Conservation (phyloP, 2,329 filamentous ascomycete species). For the Knoxdaviesia proteae region DNA sequence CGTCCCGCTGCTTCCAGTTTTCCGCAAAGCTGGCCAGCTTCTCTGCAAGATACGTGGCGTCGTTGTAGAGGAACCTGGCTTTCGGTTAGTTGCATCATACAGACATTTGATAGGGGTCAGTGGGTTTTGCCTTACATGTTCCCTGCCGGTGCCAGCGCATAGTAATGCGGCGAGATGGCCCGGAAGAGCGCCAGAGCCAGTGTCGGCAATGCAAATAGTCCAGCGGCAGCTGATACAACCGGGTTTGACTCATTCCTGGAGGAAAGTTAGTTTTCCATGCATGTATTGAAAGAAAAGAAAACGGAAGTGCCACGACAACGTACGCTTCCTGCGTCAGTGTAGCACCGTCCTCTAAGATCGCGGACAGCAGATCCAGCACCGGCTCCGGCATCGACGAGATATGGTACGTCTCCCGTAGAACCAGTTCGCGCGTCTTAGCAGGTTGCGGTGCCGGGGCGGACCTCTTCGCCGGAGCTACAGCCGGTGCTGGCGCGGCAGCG, state of each 20-base stretch:
- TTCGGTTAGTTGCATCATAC: slow-evolving; percentile 1
- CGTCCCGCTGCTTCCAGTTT: slow-evolving; percentile 30
- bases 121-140: slow-evolving; percentile 32
- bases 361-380: slow-evolving; percentile 44
- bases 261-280: slow-evolving; percentile 1
- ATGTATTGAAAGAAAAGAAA: neutral
- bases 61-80: slow-evolving; percentile 43
- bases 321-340: slow-evolving; percentile 32
- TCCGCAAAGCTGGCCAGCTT: slow-evolving; percentile 25
- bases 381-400: slow-evolving; percentile 74
- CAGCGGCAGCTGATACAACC: slow-evolving; percentile 45
- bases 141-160: slow-evolving; percentile 37
- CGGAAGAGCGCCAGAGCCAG: slow-evolving; percentile 61
- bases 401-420: slow-evolving; percentile 67
- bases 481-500: slow-evolving; percentile 8
- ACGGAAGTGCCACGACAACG: slow-evolving; percentile 5
- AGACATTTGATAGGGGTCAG: neutral
- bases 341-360: slow-evolving; percentile 38
- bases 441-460: slow-evolving; percentile 3
- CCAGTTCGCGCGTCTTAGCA: slow-evolving; percentile 11
- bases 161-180: slow-evolving; percentile 55
- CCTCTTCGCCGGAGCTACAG: slow-evolving; percentile 3
- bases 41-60: slow-evolving; percentile 42
- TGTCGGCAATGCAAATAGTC: slow-evolving; percentile 51
- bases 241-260: slow-evolving; percentile 21